Evolutionary conservation across 495 filamentous ascomycete species (phyloP), one percentile per base, ranked within the genome.

Genomic region (Letharia columbiana): DNA sequence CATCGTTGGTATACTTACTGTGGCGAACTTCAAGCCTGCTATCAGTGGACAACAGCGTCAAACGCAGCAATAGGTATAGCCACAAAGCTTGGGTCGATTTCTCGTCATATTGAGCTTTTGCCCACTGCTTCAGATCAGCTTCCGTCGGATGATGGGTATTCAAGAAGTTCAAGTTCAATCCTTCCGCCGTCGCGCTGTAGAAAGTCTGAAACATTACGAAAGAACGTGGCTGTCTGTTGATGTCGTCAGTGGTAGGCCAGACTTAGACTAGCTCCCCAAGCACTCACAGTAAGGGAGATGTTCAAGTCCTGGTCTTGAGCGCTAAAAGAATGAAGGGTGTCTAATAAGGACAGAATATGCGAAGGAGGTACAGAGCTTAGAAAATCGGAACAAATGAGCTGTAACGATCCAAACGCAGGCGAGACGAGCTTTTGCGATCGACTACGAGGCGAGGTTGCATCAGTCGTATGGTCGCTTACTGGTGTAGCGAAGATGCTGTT

Each of bases 371-470:
- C 76, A 54, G 88, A 84, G 57, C 86, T 80, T 11, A 98, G 77
- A 69, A 97, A 98, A 73, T 98, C 94, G 5, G 94, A 96, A 70
- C 92, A 96, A 49, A 98, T 89, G 9, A 98, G 84, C 71, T 98
- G 92, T 20, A 96, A 72, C 39, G 92, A 94, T 62, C 84, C 87
- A 71, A 98, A 98, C 0, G 92, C 89, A 23, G 91, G 86, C 52
- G 90, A 84, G 58, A 95, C 87, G 11, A 98, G 82, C 60, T 85
- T 86, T 65, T 84, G 79, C 9, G 91, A 92, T 41, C 84, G 83
- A 35, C 28, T n/a, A 33, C 28, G 86, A 84, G n/a, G 70, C 41
- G 66, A 54, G n/a, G 33, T 56, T 54, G 75, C 44, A n/a, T 41
- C 13, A n/a, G 70, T 70, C 23, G 67, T 56, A 42, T 63, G 33